Percentiles rank a stretch among this genome's conserved stretches.
Evolutionary conservation across 805 yeast genomes (phyloP).

Genomic region (Hagleromyces aurorensis): DNA sequence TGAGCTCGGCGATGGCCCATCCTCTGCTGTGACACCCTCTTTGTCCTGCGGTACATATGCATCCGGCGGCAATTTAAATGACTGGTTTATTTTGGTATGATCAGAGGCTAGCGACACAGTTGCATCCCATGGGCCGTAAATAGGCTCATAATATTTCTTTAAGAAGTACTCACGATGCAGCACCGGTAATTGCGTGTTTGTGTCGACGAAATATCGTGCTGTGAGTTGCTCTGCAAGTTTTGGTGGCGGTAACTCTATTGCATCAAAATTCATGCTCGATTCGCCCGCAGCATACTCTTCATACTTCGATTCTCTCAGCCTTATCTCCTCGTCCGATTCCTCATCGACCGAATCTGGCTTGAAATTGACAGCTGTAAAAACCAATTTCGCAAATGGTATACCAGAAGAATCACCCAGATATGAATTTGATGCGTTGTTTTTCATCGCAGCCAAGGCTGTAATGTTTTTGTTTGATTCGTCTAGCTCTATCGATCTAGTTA

Average conservation of each 20-base stretch:
- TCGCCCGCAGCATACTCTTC: constrained; percentile 17
- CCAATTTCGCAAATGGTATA: constrained; percentile 66
- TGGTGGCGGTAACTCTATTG: constrained; percentile 51
- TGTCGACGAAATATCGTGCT: constrained; percentile 62
- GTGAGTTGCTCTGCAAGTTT: constrained; percentile 59
- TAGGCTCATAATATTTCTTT: constrained; percentile 58
- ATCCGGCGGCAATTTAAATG: constrained; percentile 27
- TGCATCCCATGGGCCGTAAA: constrained; percentile 61
- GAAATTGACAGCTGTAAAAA: constrained; percentile 70
- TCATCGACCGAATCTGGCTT: constrained; percentile 29
- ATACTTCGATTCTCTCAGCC: constrained; percentile 13
- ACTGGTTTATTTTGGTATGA: constrained; percentile 37
- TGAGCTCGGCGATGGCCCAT: not conserved
- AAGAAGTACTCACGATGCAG: constrained; percentile 76
- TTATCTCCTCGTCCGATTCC: constrained; percentile 22
- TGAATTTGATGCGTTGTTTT: constrained; percentile 21
- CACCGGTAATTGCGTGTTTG: constrained; percentile 78
- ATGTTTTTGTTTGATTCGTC: constrained; percentile 19
- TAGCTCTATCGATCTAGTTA: constrained; percentile 12
- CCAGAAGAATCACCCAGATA: constrained; percentile 50
- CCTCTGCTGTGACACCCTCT: constrained; percentile 2
- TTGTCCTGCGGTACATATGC: constrained; percentile 4
- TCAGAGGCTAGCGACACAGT: constrained; percentile 51
- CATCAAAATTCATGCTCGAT: constrained; percentile 15
- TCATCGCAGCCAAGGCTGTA: constrained; percentile 19